Evolutionary conservation across 352 stramenopile genomes (phyloP).

Genomic region (Blastocystis sp.): DNA sequence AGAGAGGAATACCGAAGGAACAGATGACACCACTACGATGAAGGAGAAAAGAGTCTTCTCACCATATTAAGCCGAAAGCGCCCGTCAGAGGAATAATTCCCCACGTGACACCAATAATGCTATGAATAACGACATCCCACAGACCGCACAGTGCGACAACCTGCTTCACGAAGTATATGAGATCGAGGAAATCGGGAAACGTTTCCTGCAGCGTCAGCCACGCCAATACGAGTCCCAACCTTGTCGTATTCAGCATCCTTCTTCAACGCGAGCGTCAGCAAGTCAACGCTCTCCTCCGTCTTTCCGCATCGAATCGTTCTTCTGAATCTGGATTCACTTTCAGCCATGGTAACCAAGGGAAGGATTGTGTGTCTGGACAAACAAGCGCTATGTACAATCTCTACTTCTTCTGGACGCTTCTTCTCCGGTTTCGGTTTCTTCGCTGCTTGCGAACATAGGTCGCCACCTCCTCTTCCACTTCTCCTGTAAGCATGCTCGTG

Average conservation of each 20-base stretch:
- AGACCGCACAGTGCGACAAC: conserved; percentile 41
- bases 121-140: neutral
- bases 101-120: conserved; percentile 47
- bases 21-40: conserved; percentile 37
- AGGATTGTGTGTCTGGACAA: neutral
- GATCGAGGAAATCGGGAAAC: conserved; percentile 64
- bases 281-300: conserved; percentile 65
- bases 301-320: conserved; percentile 9
- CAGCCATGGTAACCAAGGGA: conserved; percentile 12
- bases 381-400: too few species aligned
- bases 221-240: neutral
- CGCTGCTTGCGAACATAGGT: conserved; percentile 54
- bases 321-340: conserved; percentile 34
- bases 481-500: conserved; percentile 61
- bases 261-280: conserved; percentile 62
- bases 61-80: conserved; percentile 41
- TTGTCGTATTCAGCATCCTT: conserved; percentile 55
- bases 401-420: neutral
- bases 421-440: conserved; percentile 40
- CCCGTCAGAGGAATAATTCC: conserved; percentile 59
- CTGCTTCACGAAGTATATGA: conserved; percentile 69
- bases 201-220: neutral
- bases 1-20: conserved; percentile 26
- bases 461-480: conserved; percentile 59
- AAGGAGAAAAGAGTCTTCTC: neutral